Evolutionary conservation across 179 eudicot genomes (phyloP).

Genomic region (Beta corolliflora): DNA sequence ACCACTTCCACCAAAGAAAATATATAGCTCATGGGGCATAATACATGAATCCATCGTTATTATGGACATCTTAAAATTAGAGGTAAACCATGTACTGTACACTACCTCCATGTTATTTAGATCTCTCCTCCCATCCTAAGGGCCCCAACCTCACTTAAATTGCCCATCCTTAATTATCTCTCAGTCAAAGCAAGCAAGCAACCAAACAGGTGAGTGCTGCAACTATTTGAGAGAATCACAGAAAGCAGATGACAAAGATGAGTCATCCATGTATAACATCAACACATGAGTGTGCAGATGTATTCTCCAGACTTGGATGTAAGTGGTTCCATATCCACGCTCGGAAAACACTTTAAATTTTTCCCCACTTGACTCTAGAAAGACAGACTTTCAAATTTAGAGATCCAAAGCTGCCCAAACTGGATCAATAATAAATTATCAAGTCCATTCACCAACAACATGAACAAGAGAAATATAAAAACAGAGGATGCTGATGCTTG

Average conservation of each 20-base stretch:
- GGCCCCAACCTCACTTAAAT: not conserved
- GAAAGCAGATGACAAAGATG: not conserved
- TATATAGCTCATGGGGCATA: not conserved
- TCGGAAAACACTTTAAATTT: not conserved
- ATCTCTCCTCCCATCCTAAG: not conserved
- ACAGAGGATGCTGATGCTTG: not conserved
- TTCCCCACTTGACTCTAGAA: not conserved
- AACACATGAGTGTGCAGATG: not conserved
- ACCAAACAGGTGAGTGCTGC: not conserved
- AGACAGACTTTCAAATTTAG: not conserved
- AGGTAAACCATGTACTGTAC: not conserved
- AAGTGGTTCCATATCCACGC: not conserved
- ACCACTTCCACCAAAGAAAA: not conserved
- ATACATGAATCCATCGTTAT: not conserved
- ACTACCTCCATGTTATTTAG: not conserved
- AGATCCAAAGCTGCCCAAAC: not conserved
- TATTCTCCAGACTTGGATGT: not conserved
- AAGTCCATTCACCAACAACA: conserved; percentile 1
- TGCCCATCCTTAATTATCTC: not conserved
- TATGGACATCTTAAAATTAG: not conserved
- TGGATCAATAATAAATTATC: too few species aligned
- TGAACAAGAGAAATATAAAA: not conserved
- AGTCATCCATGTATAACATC: not conserved
- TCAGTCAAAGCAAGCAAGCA: not conserved
- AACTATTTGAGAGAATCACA: not conserved